Evolutionary conservation across 768 basidiomycete species (phyloP).

Genomic region (Suillus subalutaceus): DNA sequence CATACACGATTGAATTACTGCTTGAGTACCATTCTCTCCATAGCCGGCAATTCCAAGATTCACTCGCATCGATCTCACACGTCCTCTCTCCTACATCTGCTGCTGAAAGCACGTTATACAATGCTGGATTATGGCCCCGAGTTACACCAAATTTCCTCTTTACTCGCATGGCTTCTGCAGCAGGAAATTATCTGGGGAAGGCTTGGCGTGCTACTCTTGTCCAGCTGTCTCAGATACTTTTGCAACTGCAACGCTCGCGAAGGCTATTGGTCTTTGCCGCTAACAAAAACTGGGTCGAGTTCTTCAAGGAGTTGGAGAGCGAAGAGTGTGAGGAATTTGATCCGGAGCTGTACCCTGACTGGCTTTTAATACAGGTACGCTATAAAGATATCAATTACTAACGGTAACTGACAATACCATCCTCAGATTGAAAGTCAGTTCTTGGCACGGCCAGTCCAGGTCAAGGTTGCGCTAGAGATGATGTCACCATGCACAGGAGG

Average conservation of each 20-base stretch:
- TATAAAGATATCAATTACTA: neutral
- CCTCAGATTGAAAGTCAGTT: constrained; percentile 49
- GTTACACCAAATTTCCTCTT: constrained; percentile 32
- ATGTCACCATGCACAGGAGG: constrained; percentile 37
- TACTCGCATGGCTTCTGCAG: constrained; percentile 22
- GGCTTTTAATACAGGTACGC: constrained; percentile 19
- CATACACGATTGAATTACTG: neutral
- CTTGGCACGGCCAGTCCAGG: constrained; percentile 45
- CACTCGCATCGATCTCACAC: neutral
- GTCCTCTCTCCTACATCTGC: neutral
- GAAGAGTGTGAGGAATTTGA: constrained; percentile 9
- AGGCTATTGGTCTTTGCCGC: constrained; percentile 29
- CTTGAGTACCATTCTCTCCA: neutral
- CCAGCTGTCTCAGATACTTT: constrained; percentile 26
- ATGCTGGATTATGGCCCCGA: constrained; percentile 35
- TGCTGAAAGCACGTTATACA: neutral
- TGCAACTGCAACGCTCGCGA: constrained; percentile 36
- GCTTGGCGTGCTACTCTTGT: constrained; percentile 32
- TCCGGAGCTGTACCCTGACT: constrained; percentile 3
- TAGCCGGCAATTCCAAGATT: neutral
- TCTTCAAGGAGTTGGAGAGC: constrained; percentile 14
- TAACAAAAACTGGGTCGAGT: constrained; percentile 13
- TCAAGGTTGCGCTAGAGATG: constrained; percentile 48
- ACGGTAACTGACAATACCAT: neutral
- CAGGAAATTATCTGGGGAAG: constrained; percentile 7